Evolutionary conservation across 345 rosid species (phyloP).

Genomic region (Hibiscus trionum): DNA sequence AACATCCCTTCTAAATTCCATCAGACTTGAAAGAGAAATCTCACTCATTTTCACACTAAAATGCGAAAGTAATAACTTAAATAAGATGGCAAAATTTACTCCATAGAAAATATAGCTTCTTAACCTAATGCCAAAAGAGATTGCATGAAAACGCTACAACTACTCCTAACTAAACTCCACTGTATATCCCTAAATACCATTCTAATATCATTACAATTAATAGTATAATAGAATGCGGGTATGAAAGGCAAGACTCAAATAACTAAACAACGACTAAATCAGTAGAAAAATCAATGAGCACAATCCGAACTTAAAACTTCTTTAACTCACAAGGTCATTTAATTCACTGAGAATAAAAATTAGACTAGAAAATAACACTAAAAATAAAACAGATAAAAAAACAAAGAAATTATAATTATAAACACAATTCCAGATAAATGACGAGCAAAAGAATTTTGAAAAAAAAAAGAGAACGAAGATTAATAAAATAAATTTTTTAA

Average conservation of each 20-base stretch:
- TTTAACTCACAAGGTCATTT: not conserved
- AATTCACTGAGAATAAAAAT: not conserved
- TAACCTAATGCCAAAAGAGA: not conserved
- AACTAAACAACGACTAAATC: constrained; percentile 7
- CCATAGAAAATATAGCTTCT: not conserved
- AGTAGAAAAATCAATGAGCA: not conserved
- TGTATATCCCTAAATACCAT: not conserved
- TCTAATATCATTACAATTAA: not conserved
- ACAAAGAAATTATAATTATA: not conserved
- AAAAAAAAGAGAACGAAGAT: not conserved
- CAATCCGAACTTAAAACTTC: not conserved
- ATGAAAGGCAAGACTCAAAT: constrained; percentile 34
- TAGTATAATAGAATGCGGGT: not conserved
- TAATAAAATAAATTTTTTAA: not conserved
- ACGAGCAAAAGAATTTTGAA: not conserved
- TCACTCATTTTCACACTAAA: not conserved
- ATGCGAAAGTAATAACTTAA: not conserved
- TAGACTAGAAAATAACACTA: not conserved
- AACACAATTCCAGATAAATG: not conserved
- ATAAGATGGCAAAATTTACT: not conserved
- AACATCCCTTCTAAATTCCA: not conserved
- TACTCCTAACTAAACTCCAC: not conserved
- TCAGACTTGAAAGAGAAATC: not conserved
- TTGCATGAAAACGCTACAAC: not conserved
- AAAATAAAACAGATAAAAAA: not conserved